Conservation (phyloP, 1,284 basidiomycete species). For the Cutaneotrichosporon mucoides region DNA sequence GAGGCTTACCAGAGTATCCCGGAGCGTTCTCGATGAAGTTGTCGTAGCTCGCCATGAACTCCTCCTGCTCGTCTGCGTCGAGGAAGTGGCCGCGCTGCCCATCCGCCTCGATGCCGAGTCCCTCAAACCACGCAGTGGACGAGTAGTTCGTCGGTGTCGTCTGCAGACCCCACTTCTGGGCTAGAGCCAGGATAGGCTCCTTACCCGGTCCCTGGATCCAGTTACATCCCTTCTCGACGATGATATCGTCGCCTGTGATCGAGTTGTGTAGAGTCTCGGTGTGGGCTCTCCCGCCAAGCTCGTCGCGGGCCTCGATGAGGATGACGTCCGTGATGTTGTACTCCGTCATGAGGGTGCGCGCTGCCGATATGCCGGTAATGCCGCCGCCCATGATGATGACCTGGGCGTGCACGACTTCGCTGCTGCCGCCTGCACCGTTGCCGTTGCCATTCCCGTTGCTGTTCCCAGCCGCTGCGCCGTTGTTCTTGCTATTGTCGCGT, state of each 20-base stretch:
- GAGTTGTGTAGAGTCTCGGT: conserved; percentile 48
- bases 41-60: conserved; percentile 16
- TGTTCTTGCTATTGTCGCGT: too few relatives aligned
- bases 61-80: conserved; percentile 6
- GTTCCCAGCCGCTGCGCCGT: too few relatives aligned
- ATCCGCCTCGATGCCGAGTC: conserved; percentile 12
- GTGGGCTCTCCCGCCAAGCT: conserved; percentile 62
- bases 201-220: conserved; percentile 63
- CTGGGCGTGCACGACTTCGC: conserved; percentile 9
- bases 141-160: conserved; percentile 38
- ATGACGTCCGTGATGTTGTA: conserved; percentile 59
- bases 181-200: conserved; percentile 52
- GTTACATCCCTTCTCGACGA: conserved; percentile 62
- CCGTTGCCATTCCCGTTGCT: too few relatives aligned
- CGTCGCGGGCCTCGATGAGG: conserved; percentile 59
- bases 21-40: conserved; percentile 16
- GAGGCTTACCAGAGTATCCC: conserved; percentile 20
- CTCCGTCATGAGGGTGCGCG: conserved; percentile 57
- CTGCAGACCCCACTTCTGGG: conserved; percentile 57
- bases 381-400: conserved; percentile 62
- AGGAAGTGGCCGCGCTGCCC: conserved; percentile 12
- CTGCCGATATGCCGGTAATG: conserved; percentile 62
- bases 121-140: conserved; percentile 16
- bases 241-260: conserved; percentile 39
- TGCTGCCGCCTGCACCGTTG: neutral